Base-by-base conservation (phyloP, 2,329 filamentous ascomycete species). In the Fusarium sp. region DNA sequence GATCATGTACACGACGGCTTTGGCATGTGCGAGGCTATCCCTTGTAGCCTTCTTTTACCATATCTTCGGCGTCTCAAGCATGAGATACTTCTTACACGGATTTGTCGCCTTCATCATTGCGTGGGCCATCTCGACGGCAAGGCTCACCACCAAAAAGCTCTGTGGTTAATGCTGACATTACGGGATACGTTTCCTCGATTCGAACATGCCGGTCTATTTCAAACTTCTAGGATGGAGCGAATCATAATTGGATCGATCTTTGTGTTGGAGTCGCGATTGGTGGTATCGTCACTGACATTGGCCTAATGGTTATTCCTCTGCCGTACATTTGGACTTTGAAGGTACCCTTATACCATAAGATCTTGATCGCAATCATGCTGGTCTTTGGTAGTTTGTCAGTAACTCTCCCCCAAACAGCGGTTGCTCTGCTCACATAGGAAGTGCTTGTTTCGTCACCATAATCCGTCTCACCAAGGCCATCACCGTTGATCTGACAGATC, bases 341-440 rank as follows among this genome's bases (percentile, higher is more conserved):
- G 7, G 61, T 41, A 4, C 44, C 52, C 0, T 12, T 66, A 0
- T 66, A 58, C 24, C 65, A 65, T 6, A 68, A 66, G 28, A 41
- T 66, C 15, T 20, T 68, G 14, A 66, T 68, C 22, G 61, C 61
- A 4, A 20, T 31, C 1, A 52, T 68, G 51, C 28, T 68, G 6
- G 35, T 65, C 1, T 68, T 68, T 45, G 65, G 65, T 14, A 65
- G 61, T 17, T 59, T 68, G 61, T 67, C n/a, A 47, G 52, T 12
- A 5, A 0, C 2, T 24, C 0, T 13, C 10, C n/a, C 10, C 5
- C 10, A 18, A 18, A 1, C 12, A 24, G 10, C 2, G 15, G 8
- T 8, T 24, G 4, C 4, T 5, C 4, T 6, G 7, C 44, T 47
- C 12, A 28, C 0, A 20, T 2, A 10, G 3, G 0, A 9, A 67